phyloP scores from a whole-genome alignment of 176 grass and related monocot species.

The Paspalum notatum region DNA sequence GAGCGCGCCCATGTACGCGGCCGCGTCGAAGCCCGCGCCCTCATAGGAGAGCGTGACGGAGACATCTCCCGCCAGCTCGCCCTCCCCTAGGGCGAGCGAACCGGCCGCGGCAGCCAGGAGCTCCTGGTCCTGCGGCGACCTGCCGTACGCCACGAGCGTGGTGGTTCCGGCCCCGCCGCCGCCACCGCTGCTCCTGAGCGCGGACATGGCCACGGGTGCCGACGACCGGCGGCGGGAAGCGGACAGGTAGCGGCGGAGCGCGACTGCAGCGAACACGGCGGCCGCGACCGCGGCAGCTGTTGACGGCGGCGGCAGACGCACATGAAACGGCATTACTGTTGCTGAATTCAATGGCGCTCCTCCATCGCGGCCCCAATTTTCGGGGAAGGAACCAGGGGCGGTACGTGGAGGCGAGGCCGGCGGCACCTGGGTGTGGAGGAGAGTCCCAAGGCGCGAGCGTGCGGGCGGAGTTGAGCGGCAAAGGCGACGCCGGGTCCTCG shows the following conservation, averaged over 20 bases:
- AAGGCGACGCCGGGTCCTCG: no score
- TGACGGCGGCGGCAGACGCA: constrained; percentile 35
- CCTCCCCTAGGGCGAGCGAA: background rate
- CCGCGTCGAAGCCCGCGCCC: constrained; percentile 43
- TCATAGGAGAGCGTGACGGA: constrained; percentile 36
- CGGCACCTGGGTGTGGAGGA: no score
- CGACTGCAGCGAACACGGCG: constrained; percentile 35
- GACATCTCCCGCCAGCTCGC: constrained; percentile 2
- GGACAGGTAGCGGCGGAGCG: constrained; percentile 44
- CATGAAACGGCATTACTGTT: constrained; percentile 35
- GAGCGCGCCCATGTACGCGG: constrained; percentile 67
- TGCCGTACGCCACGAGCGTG: constrained; percentile 62
- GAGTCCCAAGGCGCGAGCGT: no score
- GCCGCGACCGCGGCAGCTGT: constrained; percentile 29
- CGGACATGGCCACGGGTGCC: background rate
- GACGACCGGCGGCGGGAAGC: background rate
- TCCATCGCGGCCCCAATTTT: no score
- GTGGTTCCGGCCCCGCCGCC: constrained; percentile 19
- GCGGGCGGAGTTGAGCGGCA: no score
- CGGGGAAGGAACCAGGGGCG: no score
- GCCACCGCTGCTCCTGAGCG: background rate
- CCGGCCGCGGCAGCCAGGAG: constrained; percentile 42
- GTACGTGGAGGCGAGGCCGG: no score
- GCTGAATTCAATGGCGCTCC: background rate
- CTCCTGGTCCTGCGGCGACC: constrained; percentile 55